Evolutionary conservation across 805 yeast genomes (phyloP).

Genomic region (Limtongia smithiae): DNA sequence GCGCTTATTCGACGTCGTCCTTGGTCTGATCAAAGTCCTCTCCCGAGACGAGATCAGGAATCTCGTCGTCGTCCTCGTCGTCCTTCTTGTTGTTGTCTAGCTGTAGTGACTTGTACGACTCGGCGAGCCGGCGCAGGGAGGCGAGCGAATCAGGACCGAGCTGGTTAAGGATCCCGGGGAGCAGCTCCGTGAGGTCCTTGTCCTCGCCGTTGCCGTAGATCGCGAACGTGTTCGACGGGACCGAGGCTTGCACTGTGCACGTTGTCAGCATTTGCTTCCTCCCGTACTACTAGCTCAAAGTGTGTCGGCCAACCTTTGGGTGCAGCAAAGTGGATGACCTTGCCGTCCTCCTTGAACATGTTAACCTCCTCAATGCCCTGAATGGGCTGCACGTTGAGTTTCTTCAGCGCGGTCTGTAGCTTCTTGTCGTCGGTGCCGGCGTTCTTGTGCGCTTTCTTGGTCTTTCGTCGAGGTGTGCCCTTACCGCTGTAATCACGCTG

Average conservation of each 20-base stretch:
- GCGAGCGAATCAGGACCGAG: conserved; percentile 93
- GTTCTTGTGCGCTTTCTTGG: conserved; percentile 60
- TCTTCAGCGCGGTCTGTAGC: conserved; percentile 81
- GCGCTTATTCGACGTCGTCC: conserved; percentile 23
- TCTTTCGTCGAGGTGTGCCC: conserved; percentile 80
- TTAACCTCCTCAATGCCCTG: conserved; percentile 94
- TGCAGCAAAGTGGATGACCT: conserved; percentile 91
- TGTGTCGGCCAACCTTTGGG: conserved; percentile 51
- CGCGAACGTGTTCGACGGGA: conserved; percentile 85
- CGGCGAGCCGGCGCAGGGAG: conserved; percentile 83
- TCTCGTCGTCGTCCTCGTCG: conserved; percentile 51
- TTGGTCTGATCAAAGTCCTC: conserved; percentile 28
- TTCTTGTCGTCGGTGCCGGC: conserved; percentile 84
- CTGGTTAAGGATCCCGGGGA: conserved; percentile 93
- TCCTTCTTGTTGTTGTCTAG: conserved; percentile 41
- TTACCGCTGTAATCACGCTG: conserved; percentile 40
- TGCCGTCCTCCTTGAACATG: conserved; percentile 95
- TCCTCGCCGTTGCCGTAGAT: conserved; percentile 94
- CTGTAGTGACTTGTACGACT: conserved; percentile 60
- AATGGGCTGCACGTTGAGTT: conserved; percentile 82
- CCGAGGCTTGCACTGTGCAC: conserved; percentile 84
- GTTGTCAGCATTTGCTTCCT: no score
- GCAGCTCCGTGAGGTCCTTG: conserved; percentile 84
- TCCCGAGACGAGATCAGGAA: conserved; percentile 57
- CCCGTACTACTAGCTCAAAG: background rate